phyloP scores from a whole-genome alignment of 371 early-diverging fungal genomes.

The Mucor plumbeus region DNA sequence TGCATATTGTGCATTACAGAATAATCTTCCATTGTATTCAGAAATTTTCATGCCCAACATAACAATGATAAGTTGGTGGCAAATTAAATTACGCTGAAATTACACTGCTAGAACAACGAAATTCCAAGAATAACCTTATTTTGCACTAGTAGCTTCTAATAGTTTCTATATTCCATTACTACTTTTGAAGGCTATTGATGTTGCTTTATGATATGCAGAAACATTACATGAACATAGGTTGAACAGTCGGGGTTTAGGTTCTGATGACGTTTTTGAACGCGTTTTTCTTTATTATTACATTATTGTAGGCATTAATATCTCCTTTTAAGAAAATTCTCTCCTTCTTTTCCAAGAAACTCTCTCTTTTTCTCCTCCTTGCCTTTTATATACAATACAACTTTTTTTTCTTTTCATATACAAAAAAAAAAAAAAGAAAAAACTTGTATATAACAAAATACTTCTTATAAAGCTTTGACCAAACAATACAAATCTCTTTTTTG shows the following conservation, averaged over 20 bases:
- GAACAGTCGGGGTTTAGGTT: constrained; percentile 3
- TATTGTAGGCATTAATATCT: not conserved
- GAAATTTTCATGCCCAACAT: too few species aligned
- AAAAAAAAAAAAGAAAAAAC: not conserved
- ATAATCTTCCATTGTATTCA: too few species aligned
- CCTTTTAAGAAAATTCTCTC: not conserved
- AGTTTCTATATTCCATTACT: too few species aligned
- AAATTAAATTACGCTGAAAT: too few species aligned
- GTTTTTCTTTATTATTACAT: not conserved
- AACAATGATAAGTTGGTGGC: too few species aligned
- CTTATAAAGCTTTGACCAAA: not conserved
- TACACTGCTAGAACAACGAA: too few species aligned
- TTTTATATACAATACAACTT: constrained; percentile 1
- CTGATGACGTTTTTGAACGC: constrained; percentile 16
- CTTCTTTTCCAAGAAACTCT: not conserved
- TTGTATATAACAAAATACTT: not conserved
- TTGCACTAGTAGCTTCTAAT: too few species aligned
- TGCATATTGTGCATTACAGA: too few species aligned
- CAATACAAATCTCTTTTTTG: not conserved
- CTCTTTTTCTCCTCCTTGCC: constrained; percentile 10
- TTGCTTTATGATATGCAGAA: not conserved
- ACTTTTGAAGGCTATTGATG: too few species aligned
- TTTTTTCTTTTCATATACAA: not conserved
- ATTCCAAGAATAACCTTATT: too few species aligned
- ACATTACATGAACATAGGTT: not conserved